Conservation (phyloP, 176 grass and related monocot species). For the Hordeum marinum region DNA sequence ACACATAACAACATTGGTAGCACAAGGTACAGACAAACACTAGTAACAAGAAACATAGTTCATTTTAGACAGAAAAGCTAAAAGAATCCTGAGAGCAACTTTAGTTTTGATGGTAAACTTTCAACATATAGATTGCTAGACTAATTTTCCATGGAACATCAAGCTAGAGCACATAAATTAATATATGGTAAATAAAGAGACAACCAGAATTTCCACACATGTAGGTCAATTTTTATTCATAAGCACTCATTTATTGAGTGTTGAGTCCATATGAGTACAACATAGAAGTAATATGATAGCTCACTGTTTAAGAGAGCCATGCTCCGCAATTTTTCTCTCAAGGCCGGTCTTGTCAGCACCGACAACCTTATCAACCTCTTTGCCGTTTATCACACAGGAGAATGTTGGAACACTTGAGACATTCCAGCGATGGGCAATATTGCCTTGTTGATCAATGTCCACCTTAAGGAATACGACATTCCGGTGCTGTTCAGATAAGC, state of each 20-base stretch:
- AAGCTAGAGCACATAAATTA: background rate
- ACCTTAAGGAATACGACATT: conserved; percentile 61
- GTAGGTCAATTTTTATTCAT: conserved; percentile 10
- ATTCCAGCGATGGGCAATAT: conserved; percentile 52
- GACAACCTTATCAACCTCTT: conserved; percentile 55
- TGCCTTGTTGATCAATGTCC: conserved; percentile 52
- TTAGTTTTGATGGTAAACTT: background rate
- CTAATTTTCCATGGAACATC: background rate
- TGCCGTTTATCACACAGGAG: conserved; percentile 59
- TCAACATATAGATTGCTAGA: background rate
- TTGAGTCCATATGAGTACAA: background rate
- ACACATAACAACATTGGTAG: background rate
- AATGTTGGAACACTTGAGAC: conserved; percentile 61
- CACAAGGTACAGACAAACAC: background rate
- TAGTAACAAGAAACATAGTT: background rate
- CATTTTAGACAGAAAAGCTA: background rate
- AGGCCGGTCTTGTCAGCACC: conserved; percentile 60
- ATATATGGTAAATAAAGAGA: background rate
- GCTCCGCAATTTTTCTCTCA: conserved; percentile 43
- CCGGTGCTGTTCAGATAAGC: conserved; percentile 50
- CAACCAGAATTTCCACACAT: background rate
- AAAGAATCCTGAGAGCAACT: background rate
- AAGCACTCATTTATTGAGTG: background rate
- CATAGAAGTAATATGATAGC: conserved; percentile 4
- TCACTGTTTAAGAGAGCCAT: conserved; percentile 28